Base-by-base conservation (phyloP, 371 early-diverging fungal species). In the Dinochytrium kinnereticum region DNA sequence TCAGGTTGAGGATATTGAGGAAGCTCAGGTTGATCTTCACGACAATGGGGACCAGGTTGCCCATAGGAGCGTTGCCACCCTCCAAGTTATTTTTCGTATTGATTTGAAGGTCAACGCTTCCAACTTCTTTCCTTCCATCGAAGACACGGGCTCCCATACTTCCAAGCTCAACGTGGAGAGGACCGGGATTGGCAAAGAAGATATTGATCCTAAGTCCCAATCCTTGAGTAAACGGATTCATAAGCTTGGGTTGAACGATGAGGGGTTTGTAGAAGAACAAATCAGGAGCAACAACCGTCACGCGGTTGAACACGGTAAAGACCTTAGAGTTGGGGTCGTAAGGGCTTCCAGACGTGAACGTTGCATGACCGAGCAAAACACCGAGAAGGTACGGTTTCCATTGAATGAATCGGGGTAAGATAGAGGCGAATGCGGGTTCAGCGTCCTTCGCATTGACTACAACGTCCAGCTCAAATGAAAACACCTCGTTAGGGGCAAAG, bases 191-290 rank as follows among this genome's bases (percentile, higher is more conserved):
- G 38, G 69, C 72, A 19, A 40, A 76, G 50, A n/a, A 68, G 36
- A 72, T 19, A 28, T 72, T 69, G 61, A 59, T 61, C 28, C 69
- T 55, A 44, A 76, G 49, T 0, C 72, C 72, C 21, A 76, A 39
- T 10, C 72, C 76, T 10, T 72, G 57, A 28, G 67, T 50, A 33
- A 68, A 68, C 0, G 68, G 33, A 49, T 72, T 59, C 26, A 36
- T 44, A 2, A 72, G 69, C 3, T 69, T 69, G 31, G 72, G 33
- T 31, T 68, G 19, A 28, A 76, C 28, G 38, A 59, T 1, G 31
- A 76, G 51, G 0, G 76, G 76, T 24, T 61, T 40, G 72, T 72
- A 76, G 69, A 76, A 69, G 70, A 36, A 68, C 26, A 76, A 69
- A 30, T 76, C 72, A 17, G 72, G 72, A 34, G 68, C 59, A 19